Evolutionary conservation across 768 basidiomycete genomes (phyloP).

Genomic region (Macrolepiota dolichaula): DNA sequence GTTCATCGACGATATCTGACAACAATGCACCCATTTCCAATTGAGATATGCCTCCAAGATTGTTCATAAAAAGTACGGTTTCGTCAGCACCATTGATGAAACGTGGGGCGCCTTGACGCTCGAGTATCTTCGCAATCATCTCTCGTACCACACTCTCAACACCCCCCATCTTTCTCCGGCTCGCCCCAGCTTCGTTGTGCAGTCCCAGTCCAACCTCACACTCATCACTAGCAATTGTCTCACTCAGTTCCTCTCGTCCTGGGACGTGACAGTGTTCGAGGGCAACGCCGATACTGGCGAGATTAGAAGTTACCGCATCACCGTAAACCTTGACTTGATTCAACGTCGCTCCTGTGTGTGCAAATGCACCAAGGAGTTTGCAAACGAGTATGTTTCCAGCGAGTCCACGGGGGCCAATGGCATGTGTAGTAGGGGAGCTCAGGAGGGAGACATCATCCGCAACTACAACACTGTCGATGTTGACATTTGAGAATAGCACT

Average conservation of each 20-base stretch:
- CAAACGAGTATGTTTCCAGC: constrained; percentile 49
- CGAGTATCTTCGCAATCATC: constrained; percentile 42
- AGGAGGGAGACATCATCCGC: constrained; percentile 55
- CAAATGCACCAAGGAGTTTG: constrained; percentile 52
- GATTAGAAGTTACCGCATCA: constrained; percentile 27
- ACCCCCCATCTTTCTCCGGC: constrained; percentile 33
- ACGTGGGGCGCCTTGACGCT: constrained; percentile 7
- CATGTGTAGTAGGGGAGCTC: constrained; percentile 15
- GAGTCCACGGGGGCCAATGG: constrained; percentile 49
- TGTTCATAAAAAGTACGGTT: constrained; percentile 48
- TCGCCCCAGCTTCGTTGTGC: constrained; percentile 51
- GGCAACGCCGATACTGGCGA: constrained; percentile 36
- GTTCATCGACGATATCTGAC: constrained; percentile 36
- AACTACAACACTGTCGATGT: constrained; percentile 45
- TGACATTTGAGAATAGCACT: constrained; percentile 22
- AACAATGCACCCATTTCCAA: constrained; percentile 52
- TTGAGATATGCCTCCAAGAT: constrained; percentile 49
- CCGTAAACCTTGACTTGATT: constrained; percentile 30
- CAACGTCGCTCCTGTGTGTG: constrained; percentile 35
- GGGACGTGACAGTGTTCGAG: constrained; percentile 59
- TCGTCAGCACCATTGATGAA: constrained; percentile 27
- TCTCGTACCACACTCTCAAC: constrained; percentile 23
- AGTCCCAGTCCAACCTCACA: constrained; percentile 52
- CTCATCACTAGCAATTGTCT: constrained; percentile 21
- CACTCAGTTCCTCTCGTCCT: constrained; percentile 28